Evolutionary conservation across 2,329 filamentous ascomycete genomes (phyloP), one percentile per base, ranked within the genome.

Genomic region (Verticillium klebahnii): DNA sequence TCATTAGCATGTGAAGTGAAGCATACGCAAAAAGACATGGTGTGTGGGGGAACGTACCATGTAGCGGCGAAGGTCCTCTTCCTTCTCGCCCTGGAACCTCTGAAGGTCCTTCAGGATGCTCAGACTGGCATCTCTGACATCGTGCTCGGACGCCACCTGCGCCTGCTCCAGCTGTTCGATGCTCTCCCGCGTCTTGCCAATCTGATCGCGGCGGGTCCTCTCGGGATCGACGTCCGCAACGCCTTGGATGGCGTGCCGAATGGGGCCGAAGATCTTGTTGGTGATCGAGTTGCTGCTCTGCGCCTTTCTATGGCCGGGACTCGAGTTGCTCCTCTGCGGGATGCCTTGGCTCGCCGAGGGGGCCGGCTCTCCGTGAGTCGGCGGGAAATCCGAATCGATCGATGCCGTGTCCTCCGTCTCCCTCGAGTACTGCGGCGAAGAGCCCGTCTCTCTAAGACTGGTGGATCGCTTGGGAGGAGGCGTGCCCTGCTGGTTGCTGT

Each of bases 191-290:
- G 95, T 99, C 82, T 97, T 98, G 45, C 94, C 93, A 68, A 99
- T 97, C 66, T 92, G 90, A 73, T 99, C 95, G 60, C 95, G 85
- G 60, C 95, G 85, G 54, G 93, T 97, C 65, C 93, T 85, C 77
- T 99, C 95, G 0, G 95, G 95, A 72, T 99, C 95, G 52, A 96
- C 92, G 73, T 99, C 95, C 1, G 95, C 94, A 69, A 98, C 94
- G 4, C 95, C 95, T 71, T 98, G 92, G 37, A 98, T 92, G 0
- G 95, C 95, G 76, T 99, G 94, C 61, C 92, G 96, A 65, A 99
- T 89, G 12, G 93, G 91, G 1, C 94, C 95, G 74, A 99, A 98
- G 59, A 99, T 92, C 78, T 94, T 97, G 71, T 88, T 89, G 1
- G 93, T 93, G 64, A 98, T 93, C 65, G 95, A 97, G 69, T 90